These are phyloP conservation scores for Leishmania guyanensis DNA, from an alignment of 208 protist genomes.

Conservation along the genomic window DNA sequence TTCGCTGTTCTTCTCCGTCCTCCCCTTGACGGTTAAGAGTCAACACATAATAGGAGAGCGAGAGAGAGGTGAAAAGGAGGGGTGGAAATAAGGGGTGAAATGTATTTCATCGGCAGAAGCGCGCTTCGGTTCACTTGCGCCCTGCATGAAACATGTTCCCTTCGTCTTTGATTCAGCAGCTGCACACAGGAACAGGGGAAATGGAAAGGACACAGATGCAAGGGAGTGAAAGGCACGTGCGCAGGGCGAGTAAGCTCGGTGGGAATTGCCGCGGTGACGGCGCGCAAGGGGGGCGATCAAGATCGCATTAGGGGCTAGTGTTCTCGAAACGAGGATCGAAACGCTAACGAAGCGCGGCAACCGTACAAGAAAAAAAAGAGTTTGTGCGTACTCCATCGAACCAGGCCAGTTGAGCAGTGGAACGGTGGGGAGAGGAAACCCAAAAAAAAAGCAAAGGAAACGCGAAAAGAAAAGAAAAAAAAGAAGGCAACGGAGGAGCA, in stretches of 20 bases:
- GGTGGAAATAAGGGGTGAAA: not conserved
- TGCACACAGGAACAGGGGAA: not conserved
- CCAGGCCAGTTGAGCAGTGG: not conserved
- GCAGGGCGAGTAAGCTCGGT: not conserved
- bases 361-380: not conserved
- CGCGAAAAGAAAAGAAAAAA: not conserved
- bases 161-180: not conserved
- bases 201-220: not conserved
- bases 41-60: not conserved
- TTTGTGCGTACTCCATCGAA: not conserved
- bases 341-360: not conserved
- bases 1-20: not conserved
- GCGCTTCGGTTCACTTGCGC: not conserved
- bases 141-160: not conserved
- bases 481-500: not conserved
- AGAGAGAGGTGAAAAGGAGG: not conserved
- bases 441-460: not conserved
- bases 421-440: not conserved
- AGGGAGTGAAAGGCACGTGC: not conserved
- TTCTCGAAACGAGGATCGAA: not conserved
- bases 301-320: not conserved
- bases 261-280: not conserved
- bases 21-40: not conserved
- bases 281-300: not conserved
- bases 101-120: not conserved